These are phyloP conservation scores for Spinellus fusiger DNA, from an alignment of 192 early-diverging fungal genomes.

Conservation along the genomic window DNA sequence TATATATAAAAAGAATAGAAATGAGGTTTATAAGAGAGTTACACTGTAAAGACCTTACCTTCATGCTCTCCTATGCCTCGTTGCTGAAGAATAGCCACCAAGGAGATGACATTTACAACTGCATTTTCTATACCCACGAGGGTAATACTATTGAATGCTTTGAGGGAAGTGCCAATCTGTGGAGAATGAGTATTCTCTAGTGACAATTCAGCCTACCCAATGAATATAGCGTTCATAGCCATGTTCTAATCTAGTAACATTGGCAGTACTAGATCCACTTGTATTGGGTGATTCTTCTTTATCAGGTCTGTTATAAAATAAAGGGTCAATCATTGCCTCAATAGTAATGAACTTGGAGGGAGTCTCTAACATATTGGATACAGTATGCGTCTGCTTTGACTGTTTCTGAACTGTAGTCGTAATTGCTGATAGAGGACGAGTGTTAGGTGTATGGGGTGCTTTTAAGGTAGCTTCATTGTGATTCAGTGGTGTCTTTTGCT, in stretches of 20 bases:
- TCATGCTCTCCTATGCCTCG: slow-evolving; percentile 10
- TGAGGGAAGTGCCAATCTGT: slow-evolving; percentile 9
- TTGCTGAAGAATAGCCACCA: slow-evolving; percentile 6
- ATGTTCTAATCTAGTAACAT: slow-evolving; percentile 5
- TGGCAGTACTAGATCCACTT: background rate
- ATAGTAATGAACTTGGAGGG: slow-evolving; percentile 9
- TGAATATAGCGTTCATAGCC: slow-evolving; percentile 18
- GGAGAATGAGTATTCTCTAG: background rate
- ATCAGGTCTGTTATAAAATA: background rate
- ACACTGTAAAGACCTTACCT: background rate
- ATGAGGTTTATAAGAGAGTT: background rate
- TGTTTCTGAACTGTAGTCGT: background rate
- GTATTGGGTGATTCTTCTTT: background rate
- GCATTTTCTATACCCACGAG: slow-evolving; percentile 17
- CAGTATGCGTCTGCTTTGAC: background rate
- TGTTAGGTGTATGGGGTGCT: background rate
- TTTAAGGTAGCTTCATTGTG: too few relatives aligned
- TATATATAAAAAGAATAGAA: background rate
- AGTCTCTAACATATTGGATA: background rate
- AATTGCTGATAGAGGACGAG: background rate
- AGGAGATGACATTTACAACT: slow-evolving; percentile 10
- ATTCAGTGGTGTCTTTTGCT: background rate
- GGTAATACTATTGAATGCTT: background rate
- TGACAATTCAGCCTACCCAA: slow-evolving; percentile 4
- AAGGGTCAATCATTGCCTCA: slow-evolving; percentile 7